Evolutionary conservation across 805 yeast genomes (phyloP).

Genomic region (Brettanomyces nanus): DNA sequence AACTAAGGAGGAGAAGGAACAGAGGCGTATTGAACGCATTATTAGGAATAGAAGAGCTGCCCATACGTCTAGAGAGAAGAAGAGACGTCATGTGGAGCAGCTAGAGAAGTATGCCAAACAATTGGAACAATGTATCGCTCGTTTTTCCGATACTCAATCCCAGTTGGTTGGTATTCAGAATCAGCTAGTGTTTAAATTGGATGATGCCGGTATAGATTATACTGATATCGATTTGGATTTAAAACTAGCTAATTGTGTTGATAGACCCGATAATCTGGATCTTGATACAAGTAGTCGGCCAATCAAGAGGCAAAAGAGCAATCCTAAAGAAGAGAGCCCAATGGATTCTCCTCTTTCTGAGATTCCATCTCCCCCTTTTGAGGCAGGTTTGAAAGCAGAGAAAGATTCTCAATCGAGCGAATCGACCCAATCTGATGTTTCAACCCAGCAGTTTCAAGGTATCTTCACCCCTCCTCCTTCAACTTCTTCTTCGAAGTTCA

Average conservation of each 20-base stretch:
- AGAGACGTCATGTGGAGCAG: conserved; percentile 83
- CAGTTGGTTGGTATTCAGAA: conserved; percentile 10
- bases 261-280: conserved; percentile 23
- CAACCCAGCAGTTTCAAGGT: conserved; percentile 4
- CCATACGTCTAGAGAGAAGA: conserved; percentile 94
- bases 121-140: conserved; percentile 25
- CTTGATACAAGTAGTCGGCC: conserved; percentile 12
- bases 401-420: too few relatives aligned
- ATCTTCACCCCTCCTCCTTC: conserved; percentile 24
- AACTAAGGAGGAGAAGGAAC: conserved; percentile 95
- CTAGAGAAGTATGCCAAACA: conserved; percentile 54
- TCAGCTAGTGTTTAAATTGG: conserved; percentile 12
- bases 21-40: conserved; percentile 87
- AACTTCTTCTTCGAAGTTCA: conserved; percentile 24
- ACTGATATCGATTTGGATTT: conserved; percentile 10
- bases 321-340: background rate
- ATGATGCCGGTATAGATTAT: conserved; percentile 11
- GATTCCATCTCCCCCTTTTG: conserved; percentile 10
- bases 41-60: conserved; percentile 94
- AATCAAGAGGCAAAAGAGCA: conserved; percentile 14
- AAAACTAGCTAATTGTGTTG: conserved; percentile 9
- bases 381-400: background rate
- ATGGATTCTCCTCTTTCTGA: background rate
- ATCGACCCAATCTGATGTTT: background rate
- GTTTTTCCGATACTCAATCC: conserved; percentile 11